A percentile compares a stretch with the other conserved stretches of the same genome.
Conservation (phyloP, 1,284 basidiomycete species). For the Ganoderma lingzhi region DNA sequence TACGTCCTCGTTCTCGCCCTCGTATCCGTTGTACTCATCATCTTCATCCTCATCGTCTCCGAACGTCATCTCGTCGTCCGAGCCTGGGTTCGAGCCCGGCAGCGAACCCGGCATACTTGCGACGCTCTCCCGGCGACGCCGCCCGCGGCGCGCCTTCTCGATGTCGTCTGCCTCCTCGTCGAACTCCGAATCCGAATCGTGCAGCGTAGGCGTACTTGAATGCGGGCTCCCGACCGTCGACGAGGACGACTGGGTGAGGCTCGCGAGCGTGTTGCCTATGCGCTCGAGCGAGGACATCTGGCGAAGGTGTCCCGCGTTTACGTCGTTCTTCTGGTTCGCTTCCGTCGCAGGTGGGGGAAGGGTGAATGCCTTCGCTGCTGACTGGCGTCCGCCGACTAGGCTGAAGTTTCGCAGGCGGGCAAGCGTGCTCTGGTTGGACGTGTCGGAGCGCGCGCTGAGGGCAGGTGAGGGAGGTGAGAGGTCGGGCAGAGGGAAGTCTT, state of each 20-base stretch:
- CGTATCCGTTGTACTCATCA: constrained; percentile 48
- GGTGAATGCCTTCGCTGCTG: constrained; percentile 40
- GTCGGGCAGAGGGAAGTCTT: constrained; percentile 87
- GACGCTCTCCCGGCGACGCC: constrained; percentile 64
- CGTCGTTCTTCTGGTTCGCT: constrained; percentile 25
- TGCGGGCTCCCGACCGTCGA: constrained; percentile 54
- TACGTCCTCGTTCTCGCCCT: constrained; percentile 51
- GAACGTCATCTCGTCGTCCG: constrained; percentile 58
- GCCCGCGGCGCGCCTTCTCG: constrained; percentile 46
- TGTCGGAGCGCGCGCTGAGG: constrained; percentile 90
- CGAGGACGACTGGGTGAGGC: constrained; percentile 51
- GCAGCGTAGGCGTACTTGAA: constrained; percentile 58
- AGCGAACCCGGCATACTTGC: constrained; percentile 87
- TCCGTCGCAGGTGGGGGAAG: constrained; percentile 43
- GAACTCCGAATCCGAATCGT: constrained; percentile 65
- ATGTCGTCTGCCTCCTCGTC: constrained; percentile 49
- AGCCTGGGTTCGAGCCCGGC: constrained; percentile 45
- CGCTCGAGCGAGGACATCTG: constrained; percentile 80
- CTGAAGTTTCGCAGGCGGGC: constrained; percentile 85
- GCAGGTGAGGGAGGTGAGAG: constrained; percentile 92
- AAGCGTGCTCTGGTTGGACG: constrained; percentile 76
- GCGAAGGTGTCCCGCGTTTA: constrained; percentile 50
- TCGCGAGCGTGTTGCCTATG: constrained; percentile 64
- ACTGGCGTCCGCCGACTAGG: constrained; percentile 63
- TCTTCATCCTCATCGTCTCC: constrained; percentile 56